phyloP scores from a whole-genome alignment of 2,329 filamentous ascomycete genomes.

The Fusarium citri region DNA sequence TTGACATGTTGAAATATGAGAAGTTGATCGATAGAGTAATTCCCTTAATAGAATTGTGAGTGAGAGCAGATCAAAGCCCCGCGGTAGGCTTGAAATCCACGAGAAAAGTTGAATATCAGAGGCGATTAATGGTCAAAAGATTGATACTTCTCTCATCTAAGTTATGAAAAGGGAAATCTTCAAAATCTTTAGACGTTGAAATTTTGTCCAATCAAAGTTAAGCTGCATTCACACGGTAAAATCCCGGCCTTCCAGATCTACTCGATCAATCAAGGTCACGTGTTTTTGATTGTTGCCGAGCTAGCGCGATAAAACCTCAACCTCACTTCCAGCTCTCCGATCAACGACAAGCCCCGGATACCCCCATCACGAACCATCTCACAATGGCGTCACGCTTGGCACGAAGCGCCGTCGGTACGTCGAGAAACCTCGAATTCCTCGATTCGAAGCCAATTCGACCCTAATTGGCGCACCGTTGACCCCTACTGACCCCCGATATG shows the following conservation, averaged over 20 bases:
- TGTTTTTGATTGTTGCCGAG: constrained; percentile 54
- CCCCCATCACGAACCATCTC: constrained; percentile 68
- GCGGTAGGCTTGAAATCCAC: neutral
- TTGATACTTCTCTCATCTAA: constrained; percentile 25
- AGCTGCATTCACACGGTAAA: constrained; percentile 37
- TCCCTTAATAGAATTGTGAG: too few relatives aligned
- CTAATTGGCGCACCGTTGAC: constrained; percentile 48
- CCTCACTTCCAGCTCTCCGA: constrained; percentile 58
- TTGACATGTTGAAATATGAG: constrained; percentile 43
- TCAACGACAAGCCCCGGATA: constrained; percentile 60
- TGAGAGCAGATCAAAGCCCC: neutral
- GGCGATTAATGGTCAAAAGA: neutral
- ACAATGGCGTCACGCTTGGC: constrained; percentile 98
- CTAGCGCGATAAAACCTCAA: constrained; percentile 65
- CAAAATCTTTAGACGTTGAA: constrained; percentile 49
- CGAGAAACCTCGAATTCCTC: constrained; percentile 17
- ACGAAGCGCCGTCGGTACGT: constrained; percentile 94
- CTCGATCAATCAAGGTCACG: constrained; percentile 49
- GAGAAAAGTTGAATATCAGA: neutral
- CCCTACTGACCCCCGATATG: constrained; percentile 41
- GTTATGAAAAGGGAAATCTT: constrained; percentile 40
- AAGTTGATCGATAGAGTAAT: neutral
- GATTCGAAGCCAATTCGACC: constrained; percentile 24
- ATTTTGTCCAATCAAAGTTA: constrained; percentile 47
- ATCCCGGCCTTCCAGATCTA: constrained; percentile 45